These are phyloP conservation scores for Haplosporangium gracile DNA, from an alignment of 192 early-diverging fungal genomes.

Conservation along the genomic window DNA sequence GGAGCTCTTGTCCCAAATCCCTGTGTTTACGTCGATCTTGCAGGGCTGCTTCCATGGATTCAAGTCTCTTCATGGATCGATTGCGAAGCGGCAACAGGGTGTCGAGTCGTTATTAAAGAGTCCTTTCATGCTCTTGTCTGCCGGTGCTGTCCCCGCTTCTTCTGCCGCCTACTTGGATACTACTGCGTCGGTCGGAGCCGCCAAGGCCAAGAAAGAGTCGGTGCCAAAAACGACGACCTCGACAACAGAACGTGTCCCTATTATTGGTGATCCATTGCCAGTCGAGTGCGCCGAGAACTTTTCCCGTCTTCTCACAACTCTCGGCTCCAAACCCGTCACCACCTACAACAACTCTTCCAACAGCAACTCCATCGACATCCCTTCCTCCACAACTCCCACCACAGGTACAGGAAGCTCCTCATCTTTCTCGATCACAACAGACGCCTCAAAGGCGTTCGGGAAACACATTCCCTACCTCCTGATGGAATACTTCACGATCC, in stretches of 20 bases:
- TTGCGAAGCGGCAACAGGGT: constrained; percentile 56
- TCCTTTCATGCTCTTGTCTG: constrained; percentile 57
- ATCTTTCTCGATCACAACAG: constrained; percentile 22
- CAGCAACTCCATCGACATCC: not conserved
- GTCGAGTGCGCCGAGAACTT: constrained; percentile 52
- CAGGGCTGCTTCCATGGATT: constrained; percentile 71
- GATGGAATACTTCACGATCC: constrained; percentile 71
- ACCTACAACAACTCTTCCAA: constrained; percentile 18
- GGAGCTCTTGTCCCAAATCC: constrained; percentile 61
- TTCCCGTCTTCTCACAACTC: constrained; percentile 44
- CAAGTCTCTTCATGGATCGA: constrained; percentile 62
- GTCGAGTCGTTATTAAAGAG: constrained; percentile 44
- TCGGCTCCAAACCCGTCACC: constrained; percentile 47
- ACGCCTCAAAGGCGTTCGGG: constrained; percentile 55
- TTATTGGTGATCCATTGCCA: constrained; percentile 31
- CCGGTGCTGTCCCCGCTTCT: constrained; percentile 41
- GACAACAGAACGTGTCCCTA: not conserved
- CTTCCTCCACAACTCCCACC: not conserved
- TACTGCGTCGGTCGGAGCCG: constrained; percentile 13
- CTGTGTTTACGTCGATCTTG: constrained; percentile 65
- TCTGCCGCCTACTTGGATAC: constrained; percentile 17
- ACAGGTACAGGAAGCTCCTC: not conserved
- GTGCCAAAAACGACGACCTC: not conserved
- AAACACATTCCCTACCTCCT: constrained; percentile 66
- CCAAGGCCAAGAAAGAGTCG: constrained; percentile 4